Conservation (phyloP, 129 eudicot genomes). For the Scalesia atractyloides region DNA sequence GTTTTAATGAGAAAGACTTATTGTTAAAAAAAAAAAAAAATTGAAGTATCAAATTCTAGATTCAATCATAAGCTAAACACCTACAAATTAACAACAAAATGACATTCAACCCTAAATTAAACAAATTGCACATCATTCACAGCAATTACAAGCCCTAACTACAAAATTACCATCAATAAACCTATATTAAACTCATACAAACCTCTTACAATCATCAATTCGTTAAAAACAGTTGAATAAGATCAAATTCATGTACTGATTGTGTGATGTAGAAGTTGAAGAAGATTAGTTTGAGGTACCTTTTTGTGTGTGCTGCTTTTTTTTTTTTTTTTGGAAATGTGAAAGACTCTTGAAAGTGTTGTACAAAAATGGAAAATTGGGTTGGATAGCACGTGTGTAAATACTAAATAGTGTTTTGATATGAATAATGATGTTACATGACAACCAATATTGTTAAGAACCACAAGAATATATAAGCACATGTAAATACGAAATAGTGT, state of each 20-base stretch:
- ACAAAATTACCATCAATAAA: background rate
- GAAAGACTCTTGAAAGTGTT: background rate
- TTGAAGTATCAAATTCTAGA: background rate
- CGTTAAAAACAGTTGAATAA: background rate
- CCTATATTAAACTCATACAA: background rate
- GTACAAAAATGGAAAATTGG: background rate
- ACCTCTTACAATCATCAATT: background rate
- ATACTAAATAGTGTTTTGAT: background rate
- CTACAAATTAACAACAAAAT: background rate
- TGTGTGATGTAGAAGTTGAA: background rate
- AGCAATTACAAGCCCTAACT: background rate
- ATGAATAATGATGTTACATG: too few relatives aligned
- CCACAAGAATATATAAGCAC: too few relatives aligned
- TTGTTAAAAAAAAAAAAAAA: too few relatives aligned
- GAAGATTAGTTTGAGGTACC: background rate
- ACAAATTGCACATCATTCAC: background rate
- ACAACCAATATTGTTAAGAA: too few relatives aligned
- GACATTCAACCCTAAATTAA: background rate
- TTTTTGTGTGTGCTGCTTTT: background rate
- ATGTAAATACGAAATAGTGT: too few relatives aligned
- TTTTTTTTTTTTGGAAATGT: background rate
- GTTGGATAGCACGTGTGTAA: background rate
- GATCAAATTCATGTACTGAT: background rate
- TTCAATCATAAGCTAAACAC: background rate
- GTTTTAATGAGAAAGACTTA: too few relatives aligned